These are phyloP conservation scores for Saksenaea oblongispora DNA, from an alignment of 371 early-diverging fungal genomes.

Conservation along the genomic window DNA sequence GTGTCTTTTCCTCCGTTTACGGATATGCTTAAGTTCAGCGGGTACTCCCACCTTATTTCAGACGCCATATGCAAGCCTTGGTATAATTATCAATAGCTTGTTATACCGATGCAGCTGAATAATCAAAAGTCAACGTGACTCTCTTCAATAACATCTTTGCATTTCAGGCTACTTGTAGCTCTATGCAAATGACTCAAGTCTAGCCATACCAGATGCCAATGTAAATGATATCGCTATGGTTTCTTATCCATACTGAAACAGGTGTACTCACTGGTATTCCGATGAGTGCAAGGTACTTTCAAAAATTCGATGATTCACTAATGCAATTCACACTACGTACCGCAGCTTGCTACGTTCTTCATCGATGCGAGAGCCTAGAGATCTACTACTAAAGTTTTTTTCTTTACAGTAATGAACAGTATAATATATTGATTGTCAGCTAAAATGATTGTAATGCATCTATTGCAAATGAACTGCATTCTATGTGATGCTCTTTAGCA, in stretches of 20 bases:
- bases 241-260: constrained; percentile 27
- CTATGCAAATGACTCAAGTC: too few species aligned
- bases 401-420: background rate
- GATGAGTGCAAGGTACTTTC: constrained; percentile 46
- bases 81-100: constrained; percentile 3
- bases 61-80: too few species aligned
- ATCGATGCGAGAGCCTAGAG: constrained; percentile 60
- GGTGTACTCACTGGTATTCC: constrained; percentile 25
- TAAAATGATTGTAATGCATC: too few species aligned
- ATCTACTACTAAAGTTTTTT: constrained; percentile 49
- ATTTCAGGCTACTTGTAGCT: background rate
- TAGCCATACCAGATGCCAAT: too few species aligned
- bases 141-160: too few species aligned
- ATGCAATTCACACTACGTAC: constrained; percentile 59
- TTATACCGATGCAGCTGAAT: too few species aligned
- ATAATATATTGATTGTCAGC: too few species aligned
- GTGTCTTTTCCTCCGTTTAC: constrained; percentile 75
- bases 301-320: constrained; percentile 58
- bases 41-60: constrained; percentile 62
- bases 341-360: constrained; percentile 68
- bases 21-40: constrained; percentile 75
- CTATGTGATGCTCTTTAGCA: too few species aligned
- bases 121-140: too few species aligned
- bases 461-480: too few species aligned
- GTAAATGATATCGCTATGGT: too few species aligned